These are phyloP conservation scores for Verticillium dahliae DNA, from an alignment of 2,329 filamentous ascomycete genomes.

Conservation along the genomic window DNA sequence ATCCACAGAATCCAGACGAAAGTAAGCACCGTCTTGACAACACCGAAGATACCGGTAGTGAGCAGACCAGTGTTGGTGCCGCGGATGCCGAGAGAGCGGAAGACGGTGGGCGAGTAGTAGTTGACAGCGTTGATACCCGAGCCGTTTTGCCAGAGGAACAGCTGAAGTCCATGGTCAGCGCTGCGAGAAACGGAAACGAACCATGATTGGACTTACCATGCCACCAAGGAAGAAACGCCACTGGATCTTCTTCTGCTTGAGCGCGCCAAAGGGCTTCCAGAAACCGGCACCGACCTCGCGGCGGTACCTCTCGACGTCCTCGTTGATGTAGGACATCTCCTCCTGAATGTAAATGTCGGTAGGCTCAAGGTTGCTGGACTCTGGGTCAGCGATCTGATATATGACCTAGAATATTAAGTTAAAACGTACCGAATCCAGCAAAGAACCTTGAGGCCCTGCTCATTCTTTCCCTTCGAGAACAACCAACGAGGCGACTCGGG, in stretches of 20 bases:
- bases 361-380: slow-evolving; percentile 38
- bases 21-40: slow-evolving; percentile 66
- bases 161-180: slow-evolving; percentile 12
- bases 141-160: slow-evolving; percentile 78
- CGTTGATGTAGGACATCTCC: slow-evolving; percentile 65
- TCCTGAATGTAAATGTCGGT: slow-evolving; percentile 63
- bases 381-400: slow-evolving; percentile 10
- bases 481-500: slow-evolving; percentile 66
- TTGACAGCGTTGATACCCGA: slow-evolving; percentile 70
- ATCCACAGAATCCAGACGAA: slow-evolving; percentile 64
- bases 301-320: slow-evolving; percentile 59
- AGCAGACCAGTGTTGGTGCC: slow-evolving; percentile 38
- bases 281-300: slow-evolving; percentile 62
- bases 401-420: background rate
- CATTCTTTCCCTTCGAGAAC: slow-evolving; percentile 52
- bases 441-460: slow-evolving; percentile 51
- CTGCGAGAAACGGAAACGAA: background rate
- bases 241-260: slow-evolving; percentile 50
- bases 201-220: slow-evolving; percentile 25
- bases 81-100: slow-evolving; percentile 44
- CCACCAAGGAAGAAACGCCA: slow-evolving; percentile 69
- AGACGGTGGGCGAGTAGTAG: slow-evolving; percentile 66
- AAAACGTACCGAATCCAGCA: slow-evolving; percentile 46
- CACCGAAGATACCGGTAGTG: slow-evolving; percentile 70
- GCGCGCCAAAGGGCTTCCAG: slow-evolving; percentile 63